Evolutionary conservation across 2,329 filamentous ascomycete species (phyloP), one percentile per base, ranked within the genome.

Genomic region (Phyllosticta ampelicida): DNA sequence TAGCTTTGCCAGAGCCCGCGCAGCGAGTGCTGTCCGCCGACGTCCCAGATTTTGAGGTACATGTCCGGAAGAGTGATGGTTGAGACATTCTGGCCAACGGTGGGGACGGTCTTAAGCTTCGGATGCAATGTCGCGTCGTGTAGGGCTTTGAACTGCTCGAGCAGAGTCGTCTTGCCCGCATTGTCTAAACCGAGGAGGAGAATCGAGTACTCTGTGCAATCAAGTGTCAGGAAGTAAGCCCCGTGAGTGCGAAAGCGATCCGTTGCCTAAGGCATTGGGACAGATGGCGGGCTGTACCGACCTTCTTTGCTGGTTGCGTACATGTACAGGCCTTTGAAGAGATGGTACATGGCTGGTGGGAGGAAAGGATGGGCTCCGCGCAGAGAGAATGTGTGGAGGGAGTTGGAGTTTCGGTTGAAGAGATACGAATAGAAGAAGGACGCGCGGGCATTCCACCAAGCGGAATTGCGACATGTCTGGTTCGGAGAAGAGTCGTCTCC

Each of bases 31-130:
- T 99, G 94, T 6, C 94, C 94, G 63, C 94, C 94, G 0, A 99
- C 90, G 70, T 99, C 94, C 94, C 94, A 97, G 66, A 99, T 87
- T 78, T 96, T 96, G 69, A 99, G 80, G 78, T 97, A 96, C 84
- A 96, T 92, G 72, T 96, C 90, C 16, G 90, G 87, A 21, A 97
- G 80, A 20, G 87, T 84, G 70, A 99, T 89, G 52, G 91, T 94
- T 62, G 89, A 88, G 63, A 97, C 91, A 74, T 97, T 97, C 73
- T 97, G 94, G 63, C 94, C 94, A 66, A 97, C 92, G 19, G 94
- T 99, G 26, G 94, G 94, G 8, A 97, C 92, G 51, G 92, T 96
- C 71, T 94, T 91, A 65, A 83, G 78, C 62, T 80, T 77, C 77
- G 83, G 75, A 80, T 91, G 68, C 77, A 88, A 71, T 76, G 82